These are phyloP conservation scores for Carpediemonas membranifera DNA, from an alignment of 78 protist species.

Conservation along the genomic window DNA sequence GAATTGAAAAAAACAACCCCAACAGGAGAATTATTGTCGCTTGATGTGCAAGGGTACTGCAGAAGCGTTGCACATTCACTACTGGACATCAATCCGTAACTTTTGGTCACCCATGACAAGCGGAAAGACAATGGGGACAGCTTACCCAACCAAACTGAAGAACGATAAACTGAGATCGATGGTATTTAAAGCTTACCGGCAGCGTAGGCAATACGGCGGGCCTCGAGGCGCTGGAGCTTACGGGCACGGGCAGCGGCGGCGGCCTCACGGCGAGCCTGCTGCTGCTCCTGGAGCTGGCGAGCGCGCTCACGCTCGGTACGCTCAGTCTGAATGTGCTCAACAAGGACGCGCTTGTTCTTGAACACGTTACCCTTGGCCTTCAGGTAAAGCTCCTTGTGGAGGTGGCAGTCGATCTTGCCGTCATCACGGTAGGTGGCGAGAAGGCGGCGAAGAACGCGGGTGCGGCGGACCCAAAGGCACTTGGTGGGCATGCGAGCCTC, in stretches of 20 bases:
- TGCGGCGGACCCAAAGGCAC: slow-evolving; percentile 89
- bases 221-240: background rate
- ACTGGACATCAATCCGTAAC: no score
- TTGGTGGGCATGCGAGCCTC: slow-evolving; percentile 94
- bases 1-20: no score
- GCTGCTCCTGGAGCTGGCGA: slow-evolving; percentile 70
- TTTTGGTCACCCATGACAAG: no score
- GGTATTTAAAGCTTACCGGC: background rate
- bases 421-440: slow-evolving; percentile 86
- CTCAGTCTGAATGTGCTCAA: slow-evolving; percentile 81
- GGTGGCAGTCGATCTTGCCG: slow-evolving; percentile 85
- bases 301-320: slow-evolving; percentile 71
- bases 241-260: slow-evolving; percentile 18
- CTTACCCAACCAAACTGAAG: background rate
- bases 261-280: slow-evolving; percentile 80
- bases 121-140: no score
- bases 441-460: slow-evolving; percentile 92
- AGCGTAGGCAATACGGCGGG: background rate
- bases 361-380: slow-evolving; percentile 94
- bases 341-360: slow-evolving; percentile 93
- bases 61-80: no score
- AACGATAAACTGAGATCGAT: background rate
- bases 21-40: no score
- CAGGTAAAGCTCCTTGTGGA: slow-evolving; percentile 86
- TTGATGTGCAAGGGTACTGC: no score